Percentiles rank a stretch among this genome's conserved stretches.
Evolutionary conservation across 163 green algal genomes (phyloP).

Genomic region (Chloromonas sp.): DNA sequence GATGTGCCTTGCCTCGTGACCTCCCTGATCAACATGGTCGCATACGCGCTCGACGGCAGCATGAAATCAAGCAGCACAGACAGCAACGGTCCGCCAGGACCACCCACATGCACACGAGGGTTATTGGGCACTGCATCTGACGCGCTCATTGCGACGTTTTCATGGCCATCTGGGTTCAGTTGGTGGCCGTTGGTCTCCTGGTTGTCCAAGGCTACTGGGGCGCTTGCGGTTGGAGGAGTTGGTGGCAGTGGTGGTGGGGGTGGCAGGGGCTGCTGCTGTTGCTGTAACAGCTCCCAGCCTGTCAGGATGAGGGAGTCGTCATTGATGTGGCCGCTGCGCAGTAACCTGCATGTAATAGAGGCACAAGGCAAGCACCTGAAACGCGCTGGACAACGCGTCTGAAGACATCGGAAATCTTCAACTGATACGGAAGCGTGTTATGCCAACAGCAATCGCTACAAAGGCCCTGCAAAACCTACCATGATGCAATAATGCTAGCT

Average conservation of each 20-base stretch:
- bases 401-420: too few relatives aligned
- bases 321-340: neutral
- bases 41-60: conserved; percentile 75
- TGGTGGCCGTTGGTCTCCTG: too few relatives aligned
- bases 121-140: too few relatives aligned
- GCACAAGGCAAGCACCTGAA: neutral
- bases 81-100: conserved; percentile 21
- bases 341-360: neutral
- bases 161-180: too few relatives aligned
- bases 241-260: conserved; percentile 6
- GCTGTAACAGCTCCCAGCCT: neutral
- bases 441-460: too few relatives aligned
- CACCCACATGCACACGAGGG: neutral
- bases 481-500: too few relatives aligned
- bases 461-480: too few relatives aligned
- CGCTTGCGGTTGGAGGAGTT: too few relatives aligned
- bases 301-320: neutral
- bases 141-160: too few relatives aligned
- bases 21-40: conserved; percentile 80
- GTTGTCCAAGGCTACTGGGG: too few relatives aligned
- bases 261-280: neutral
- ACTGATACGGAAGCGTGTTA: too few relatives aligned
- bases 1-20: conserved; percentile 35
- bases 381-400: too few relatives aligned
- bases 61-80: conserved; percentile 66